Evolutionary conservation across 495 filamentous ascomycete genomes (phyloP), one percentile per base, ranked within the genome.

Genomic region (Hypoxylon subgilvum): DNA sequence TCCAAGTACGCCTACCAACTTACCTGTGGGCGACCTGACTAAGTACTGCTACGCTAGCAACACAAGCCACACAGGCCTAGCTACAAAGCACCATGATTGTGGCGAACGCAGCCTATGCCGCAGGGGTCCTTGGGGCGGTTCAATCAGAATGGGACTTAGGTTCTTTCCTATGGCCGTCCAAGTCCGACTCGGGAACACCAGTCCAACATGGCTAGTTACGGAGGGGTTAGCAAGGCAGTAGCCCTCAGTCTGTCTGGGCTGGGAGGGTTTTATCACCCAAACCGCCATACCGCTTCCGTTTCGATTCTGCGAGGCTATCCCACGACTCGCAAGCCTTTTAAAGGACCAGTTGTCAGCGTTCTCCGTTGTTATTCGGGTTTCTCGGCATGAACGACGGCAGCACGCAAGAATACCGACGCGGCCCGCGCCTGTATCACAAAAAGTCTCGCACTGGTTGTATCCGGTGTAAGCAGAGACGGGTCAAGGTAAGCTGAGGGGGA

Each of bases 371-470:
- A 31, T 16, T 21, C 14, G 14, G 5, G 23, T 17, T 16, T 35
- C 1, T 31, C 54, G 19, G 38, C 19, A 64, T 64, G 39, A 47
- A 63, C 48, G 43, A 64, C 44, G 16, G 25, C 42, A 45, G 17
- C 7, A 27, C 46, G 23, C 57, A 55, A 38, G 66, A 67, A 10
- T 31, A 57, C 28, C 57, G 64, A 14, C 63, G 67, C 36, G 67
- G 60, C 21, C 67, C 67, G n/a, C 67, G 67, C 22, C 52, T 69
- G 18, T 69, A 69, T 49, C 69, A 72, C 51, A 72, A 72, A 31
- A 72, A 72, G 41, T 72, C 69, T 57, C 57, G 69, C 34, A 66
- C 52, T n/a, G 69, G 69, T 6, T 72, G 69, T 61, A 45, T 69
- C 43, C 64, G 69, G 35, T 72, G 69, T 55, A 72, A 72, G 36